Base-by-base conservation (phyloP, 805 yeast genomes). In the Candida sakaeoensis region DNA sequence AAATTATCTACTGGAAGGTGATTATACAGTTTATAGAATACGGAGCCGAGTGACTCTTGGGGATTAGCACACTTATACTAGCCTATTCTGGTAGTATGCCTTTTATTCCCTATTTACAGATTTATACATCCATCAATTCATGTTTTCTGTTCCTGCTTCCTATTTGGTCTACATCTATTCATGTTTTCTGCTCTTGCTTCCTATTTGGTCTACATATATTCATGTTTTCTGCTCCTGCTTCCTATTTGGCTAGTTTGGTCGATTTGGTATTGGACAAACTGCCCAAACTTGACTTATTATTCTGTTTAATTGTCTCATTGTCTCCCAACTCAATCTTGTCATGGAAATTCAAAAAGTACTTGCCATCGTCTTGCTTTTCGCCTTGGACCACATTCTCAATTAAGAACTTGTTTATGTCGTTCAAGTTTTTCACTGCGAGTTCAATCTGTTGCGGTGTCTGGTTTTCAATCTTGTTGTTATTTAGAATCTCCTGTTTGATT, bases 361-460 rank as follows among this genome's bases (percentile, higher is more conserved):
- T 72, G 2, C 68, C 73, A 12, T 65, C 65, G 2, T 59, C 65
- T 38, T 66, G 59, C 50, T 63, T 72, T 45, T 63, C 68, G 6
- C 95, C 98, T 63, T 91, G 99, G 3, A 91, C 97, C n/a, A 91
- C 70, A 58, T 91, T 91, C 43, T 72, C 68, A 36, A 75, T 68
- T 42, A 91, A 66, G 47, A 89, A 82, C 29, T 59, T 56, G 1
- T 90, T 78, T n/a, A 91, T 83, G 13, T 82, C 90, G 39, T 80
- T 74, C 43, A 89, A 63, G 41, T 75, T 68, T 12, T 65, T 59
- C 26, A 78, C 74, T 40, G 74, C 77, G 35, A 81, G 61, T 9
- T 47, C 48, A 6, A 49, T 48, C 33, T 51, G 37, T 19, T 63
- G 52, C 8, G 42, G 17, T 21, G 48, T 47, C 47, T 63, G 55